Conservation (phyloP, 805 yeast genomes). For the Cyberlindnera lachancei region DNA sequence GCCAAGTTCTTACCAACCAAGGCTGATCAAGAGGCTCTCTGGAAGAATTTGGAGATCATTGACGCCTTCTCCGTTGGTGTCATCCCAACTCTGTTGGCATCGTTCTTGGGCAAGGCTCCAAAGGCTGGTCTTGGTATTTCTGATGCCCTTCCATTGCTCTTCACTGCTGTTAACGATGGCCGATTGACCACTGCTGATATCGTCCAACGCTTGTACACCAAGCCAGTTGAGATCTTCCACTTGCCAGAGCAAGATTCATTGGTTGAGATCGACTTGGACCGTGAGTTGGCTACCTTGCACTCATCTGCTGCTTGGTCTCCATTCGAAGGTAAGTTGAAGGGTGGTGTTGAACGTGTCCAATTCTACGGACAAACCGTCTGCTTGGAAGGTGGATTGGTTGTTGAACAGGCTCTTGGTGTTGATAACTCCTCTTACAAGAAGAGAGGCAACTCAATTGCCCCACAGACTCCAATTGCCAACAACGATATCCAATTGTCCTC, state of each 20-base stretch:
- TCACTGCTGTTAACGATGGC: conserved; percentile 72
- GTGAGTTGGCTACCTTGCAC: conserved; percentile 39
- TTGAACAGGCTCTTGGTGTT: conserved; percentile 52
- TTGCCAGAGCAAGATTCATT: conserved; percentile 72
- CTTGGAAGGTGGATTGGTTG: conserved; percentile 71
- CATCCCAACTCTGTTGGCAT: conserved; percentile 66
- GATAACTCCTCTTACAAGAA: conserved; percentile 24
- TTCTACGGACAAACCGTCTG: conserved; percentile 73
- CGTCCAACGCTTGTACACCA: conserved; percentile 63
- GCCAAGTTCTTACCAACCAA: conserved; percentile 70
- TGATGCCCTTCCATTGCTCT: conserved; percentile 75
- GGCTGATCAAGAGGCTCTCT: conserved; percentile 74
- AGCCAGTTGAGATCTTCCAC: conserved; percentile 77
- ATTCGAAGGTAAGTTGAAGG: conserved; percentile 51
- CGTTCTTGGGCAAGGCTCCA: conserved; percentile 51
- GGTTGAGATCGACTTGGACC: conserved; percentile 80
- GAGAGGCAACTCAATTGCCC: conserved; percentile 21
- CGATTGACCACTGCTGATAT: conserved; percentile 68
- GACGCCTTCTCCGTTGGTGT: conserved; percentile 87
- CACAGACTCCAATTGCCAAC: conserved; percentile 15
- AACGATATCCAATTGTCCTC: conserved; percentile 27
- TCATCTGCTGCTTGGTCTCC: conserved; percentile 45
- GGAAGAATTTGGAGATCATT: conserved; percentile 65
- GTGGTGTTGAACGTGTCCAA: conserved; percentile 85
- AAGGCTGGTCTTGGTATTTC: conserved; percentile 70